These are phyloP conservation scores for Dactylorhiza incarnata DNA, from an alignment of 106 monocot genomes.

Conservation along the genomic window DNA sequence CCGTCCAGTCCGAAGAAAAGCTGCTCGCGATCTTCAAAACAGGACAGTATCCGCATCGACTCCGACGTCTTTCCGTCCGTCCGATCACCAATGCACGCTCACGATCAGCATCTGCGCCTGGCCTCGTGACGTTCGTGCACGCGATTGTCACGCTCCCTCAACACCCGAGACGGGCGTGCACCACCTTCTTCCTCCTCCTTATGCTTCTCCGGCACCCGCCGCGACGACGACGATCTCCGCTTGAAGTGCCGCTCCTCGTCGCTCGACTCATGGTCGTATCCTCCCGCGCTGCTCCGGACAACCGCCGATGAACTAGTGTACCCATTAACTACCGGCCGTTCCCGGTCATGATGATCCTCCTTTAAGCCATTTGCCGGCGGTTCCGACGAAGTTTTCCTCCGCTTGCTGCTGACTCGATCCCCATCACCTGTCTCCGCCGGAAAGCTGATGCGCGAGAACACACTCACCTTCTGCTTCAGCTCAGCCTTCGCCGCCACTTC, in stretches of 20 bases:
- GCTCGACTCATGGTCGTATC: slow-evolving; percentile 28
- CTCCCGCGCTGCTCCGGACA: slow-evolving; percentile 7
- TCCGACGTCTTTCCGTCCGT: too few species aligned
- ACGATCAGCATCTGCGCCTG: background rate
- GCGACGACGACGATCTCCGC: slow-evolving; percentile 31
- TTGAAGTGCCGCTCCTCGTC: slow-evolving; percentile 60
- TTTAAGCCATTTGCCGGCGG: slow-evolving; percentile 23
- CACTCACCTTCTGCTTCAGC: slow-evolving; percentile 54
- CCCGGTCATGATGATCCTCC: slow-evolving; percentile 20
- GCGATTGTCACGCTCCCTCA: slow-evolving; percentile 4
- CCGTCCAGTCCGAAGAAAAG: too few species aligned
- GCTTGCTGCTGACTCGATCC: slow-evolving; percentile 14
- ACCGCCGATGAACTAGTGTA: background rate
- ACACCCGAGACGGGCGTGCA: background rate
- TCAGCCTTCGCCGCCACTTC: slow-evolving; percentile 6
- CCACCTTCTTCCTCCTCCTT: background rate
- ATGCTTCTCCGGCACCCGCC: background rate
- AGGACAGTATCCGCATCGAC: too few species aligned
- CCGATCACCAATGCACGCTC: background rate
- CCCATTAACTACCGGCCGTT: background rate
- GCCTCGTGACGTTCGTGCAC: background rate
- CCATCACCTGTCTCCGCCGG: slow-evolving; percentile 11
- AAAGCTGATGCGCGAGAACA: slow-evolving; percentile 74
- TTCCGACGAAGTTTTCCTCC: slow-evolving; percentile 19
- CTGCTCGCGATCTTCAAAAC: too few species aligned